These are phyloP conservation scores for Leptosphaerulina australis DNA, from an alignment of 2,329 filamentous ascomycete species.

Conservation along the genomic window DNA sequence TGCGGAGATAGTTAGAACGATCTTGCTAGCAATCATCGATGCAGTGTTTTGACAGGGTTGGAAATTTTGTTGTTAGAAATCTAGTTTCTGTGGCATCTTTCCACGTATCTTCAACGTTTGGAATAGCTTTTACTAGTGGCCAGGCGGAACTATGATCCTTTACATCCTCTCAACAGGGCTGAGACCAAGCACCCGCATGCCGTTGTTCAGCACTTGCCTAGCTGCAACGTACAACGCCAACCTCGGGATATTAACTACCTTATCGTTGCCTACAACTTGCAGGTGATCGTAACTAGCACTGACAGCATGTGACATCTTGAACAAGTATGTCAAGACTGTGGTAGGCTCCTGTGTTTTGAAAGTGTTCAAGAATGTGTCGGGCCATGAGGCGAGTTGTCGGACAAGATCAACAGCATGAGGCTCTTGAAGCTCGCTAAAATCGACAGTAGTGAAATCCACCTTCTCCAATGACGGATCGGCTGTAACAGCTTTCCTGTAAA, in stretches of 20 bases:
- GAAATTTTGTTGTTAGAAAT: background rate
- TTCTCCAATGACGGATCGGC: slow-evolving; percentile 54
- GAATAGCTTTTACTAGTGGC: background rate
- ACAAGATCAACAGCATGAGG: slow-evolving; percentile 74
- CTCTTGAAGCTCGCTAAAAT: slow-evolving; percentile 72
- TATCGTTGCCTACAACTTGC: slow-evolving; percentile 79
- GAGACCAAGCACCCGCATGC: slow-evolving; percentile 80
- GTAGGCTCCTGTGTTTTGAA: slow-evolving; percentile 80
- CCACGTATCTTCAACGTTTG: background rate
- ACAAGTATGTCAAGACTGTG: slow-evolving; percentile 73
- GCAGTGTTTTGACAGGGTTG: too few relatives aligned
- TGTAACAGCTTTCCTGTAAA: slow-evolving; percentile 59
- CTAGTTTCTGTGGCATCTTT: slow-evolving; percentile 10
- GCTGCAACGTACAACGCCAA: slow-evolving; percentile 73
- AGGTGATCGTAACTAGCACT: slow-evolving; percentile 83
- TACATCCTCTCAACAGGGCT: slow-evolving; percentile 71
- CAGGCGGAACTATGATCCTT: background rate
- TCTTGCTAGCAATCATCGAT: too few relatives aligned
- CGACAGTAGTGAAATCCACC: slow-evolving; percentile 69
- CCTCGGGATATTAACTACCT: slow-evolving; percentile 71
- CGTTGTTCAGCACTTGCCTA: slow-evolving; percentile 77
- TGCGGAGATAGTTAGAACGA: too few relatives aligned
- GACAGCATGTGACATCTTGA: slow-evolving; percentile 83
- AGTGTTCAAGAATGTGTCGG: slow-evolving; percentile 82
- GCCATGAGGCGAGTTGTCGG: slow-evolving; percentile 80